These are phyloP conservation scores for Fusarium cicatricum DNA, from an alignment of 2,329 filamentous ascomycete species.

Conservation along the genomic window DNA sequence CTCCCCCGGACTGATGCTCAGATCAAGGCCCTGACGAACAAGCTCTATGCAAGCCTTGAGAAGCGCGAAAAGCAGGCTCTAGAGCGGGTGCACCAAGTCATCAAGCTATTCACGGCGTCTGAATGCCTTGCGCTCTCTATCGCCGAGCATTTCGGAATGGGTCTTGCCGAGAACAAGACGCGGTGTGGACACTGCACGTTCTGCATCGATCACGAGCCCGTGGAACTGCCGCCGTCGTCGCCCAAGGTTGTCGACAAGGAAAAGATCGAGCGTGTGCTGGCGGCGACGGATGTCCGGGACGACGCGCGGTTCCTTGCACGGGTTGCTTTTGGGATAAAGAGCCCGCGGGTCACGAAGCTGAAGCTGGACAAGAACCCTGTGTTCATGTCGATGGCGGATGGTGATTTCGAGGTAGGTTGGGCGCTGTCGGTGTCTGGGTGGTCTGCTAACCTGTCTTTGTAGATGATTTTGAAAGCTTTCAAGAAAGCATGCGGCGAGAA, in stretches of 20 bases:
- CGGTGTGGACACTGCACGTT: constrained; percentile 65
- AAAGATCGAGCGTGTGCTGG: constrained; percentile 55
- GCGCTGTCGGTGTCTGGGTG: neutral
- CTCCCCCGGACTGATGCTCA: constrained; percentile 55
- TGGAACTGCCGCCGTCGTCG: constrained; percentile 51
- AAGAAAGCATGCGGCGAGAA: constrained; percentile 30
- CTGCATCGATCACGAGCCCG: constrained; percentile 40
- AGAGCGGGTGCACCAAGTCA: constrained; percentile 57
- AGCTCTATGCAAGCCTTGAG: constrained; percentile 60
- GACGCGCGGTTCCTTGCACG: constrained; percentile 67
- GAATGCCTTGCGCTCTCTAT: constrained; percentile 62
- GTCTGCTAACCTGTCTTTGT: neutral
- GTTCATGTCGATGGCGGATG: constrained; percentile 63
- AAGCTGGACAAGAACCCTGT: constrained; percentile 55
- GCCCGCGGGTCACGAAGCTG: constrained; percentile 59
- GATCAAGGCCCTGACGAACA: constrained; percentile 54
- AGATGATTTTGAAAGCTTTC: constrained; percentile 36
- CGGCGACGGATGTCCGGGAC: constrained; percentile 56
- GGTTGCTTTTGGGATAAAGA: constrained; percentile 69
- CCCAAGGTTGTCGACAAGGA: constrained; percentile 49
- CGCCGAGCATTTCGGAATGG: constrained; percentile 66
- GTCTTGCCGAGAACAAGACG: constrained; percentile 50
- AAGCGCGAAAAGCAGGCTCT: constrained; percentile 62
- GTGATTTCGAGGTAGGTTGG: constrained; percentile 57
- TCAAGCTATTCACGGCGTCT: constrained; percentile 60